Base-by-base conservation (phyloP, 768 basidiomycete genomes). In the Nevesoporus exiguus region DNA sequence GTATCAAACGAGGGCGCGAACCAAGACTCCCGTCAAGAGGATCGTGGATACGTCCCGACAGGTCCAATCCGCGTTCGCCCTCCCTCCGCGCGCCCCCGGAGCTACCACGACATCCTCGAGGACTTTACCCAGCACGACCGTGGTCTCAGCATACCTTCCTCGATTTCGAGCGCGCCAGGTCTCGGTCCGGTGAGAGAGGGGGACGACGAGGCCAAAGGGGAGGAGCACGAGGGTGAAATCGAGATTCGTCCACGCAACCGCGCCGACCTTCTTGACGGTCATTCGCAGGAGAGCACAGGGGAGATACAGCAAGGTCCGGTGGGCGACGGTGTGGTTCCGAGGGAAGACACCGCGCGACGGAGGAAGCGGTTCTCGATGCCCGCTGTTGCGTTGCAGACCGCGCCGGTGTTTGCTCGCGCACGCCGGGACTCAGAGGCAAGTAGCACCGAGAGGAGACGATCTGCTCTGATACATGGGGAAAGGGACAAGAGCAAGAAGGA, bases 321-420 rank as follows among this genome's bases (percentile, higher is more conserved):
- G 48, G 61, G 54, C 5, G 56, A 59, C 1, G 49, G 17, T 8
- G 46, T 56, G 34, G 27, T 69, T 46, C 61, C 76, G 54, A 76
- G 66, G 61, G 87, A 88, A 64, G 79, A 87, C 56, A 87, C 86
- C 0, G 79, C 77, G 41, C 72, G 85, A 59, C 68, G 82, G 61
- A 75, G 74, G 62, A 87, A 88, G 64, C 79, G 87, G 36, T 90
- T 90, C 62, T 90, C 90, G 46, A 56, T 87, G 47, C 87, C 89
- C 43, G 86, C 86, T n/a, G 75, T 92, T 34, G 88, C 85, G 34
- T 59, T 91, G 66, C 88, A 90, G 59, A 83, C 83, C 29, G 82
- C 83, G 29, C 82, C 80, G 17, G 88, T 91, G 14, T 86, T 83
- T 27, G 80, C 85, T 21, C 77, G 81, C 19, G 79, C 81, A 3